Evolutionary conservation across 2,329 filamentous ascomycete species (phyloP).

Genomic region (Fusarium sacchari): DNA sequence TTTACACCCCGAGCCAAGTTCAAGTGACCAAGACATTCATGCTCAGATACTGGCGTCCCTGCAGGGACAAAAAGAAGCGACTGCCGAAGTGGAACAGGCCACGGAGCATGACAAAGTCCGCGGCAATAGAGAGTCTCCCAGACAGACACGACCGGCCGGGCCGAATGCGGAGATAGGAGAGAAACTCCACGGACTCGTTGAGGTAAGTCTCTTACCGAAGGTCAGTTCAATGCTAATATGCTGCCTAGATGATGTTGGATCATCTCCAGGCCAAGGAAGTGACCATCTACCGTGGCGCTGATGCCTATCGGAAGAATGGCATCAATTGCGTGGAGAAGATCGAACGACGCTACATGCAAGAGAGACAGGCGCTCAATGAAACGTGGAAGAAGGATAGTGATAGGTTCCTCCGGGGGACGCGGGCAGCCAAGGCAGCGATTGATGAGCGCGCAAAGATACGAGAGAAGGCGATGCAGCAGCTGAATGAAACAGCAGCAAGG

Average conservation of each 20-base stretch:
- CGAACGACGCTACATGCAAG: slow-evolving; percentile 32
- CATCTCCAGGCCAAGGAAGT: slow-evolving; percentile 40
- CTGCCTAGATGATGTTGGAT: slow-evolving; percentile 37
- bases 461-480: background rate
- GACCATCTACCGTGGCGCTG: slow-evolving; percentile 26
- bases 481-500: slow-evolving; percentile 19
- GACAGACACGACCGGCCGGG: background rate
- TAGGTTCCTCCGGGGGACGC: slow-evolving; percentile 26
- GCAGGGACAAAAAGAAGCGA: background rate
- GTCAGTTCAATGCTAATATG: slow-evolving; percentile 12
- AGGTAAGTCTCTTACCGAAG: slow-evolving; percentile 33
- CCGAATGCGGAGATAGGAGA: slow-evolving; percentile 15
- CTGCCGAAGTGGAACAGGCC: background rate
- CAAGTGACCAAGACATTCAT: slow-evolving; percentile 18
- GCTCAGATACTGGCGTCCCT: slow-evolving; percentile 34
- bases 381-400: slow-evolving; percentile 29
- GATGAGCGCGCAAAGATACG: slow-evolving; percentile 2
- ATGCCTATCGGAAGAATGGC: slow-evolving; percentile 37
- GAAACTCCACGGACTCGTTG: slow-evolving; percentile 38
- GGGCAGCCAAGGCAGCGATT: slow-evolving; percentile 14
- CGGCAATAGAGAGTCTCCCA: background rate
- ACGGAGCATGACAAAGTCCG: background rate
- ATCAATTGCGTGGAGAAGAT: slow-evolving; percentile 37
- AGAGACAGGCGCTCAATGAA: slow-evolving; percentile 28
- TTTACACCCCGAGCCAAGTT: background rate